Base-by-base conservation (phyloP, 164 flowering plant genomes). In the Litsea cubeba region DNA sequence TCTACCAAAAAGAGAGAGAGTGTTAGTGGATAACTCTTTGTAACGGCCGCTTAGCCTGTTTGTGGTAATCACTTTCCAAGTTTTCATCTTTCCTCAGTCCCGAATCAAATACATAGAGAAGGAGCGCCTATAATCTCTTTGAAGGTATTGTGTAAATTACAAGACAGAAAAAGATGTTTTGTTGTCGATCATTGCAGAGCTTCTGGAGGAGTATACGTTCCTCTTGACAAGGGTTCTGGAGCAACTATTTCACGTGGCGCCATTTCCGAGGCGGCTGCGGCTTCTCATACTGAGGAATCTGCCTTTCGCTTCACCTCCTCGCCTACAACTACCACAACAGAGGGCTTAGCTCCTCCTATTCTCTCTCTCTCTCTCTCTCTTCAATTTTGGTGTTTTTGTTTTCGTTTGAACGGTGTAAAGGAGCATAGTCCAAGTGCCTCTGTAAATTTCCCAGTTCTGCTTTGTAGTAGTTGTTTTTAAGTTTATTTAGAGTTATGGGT, bases 151-250 rank as follows among this genome's bases (percentile, higher is more conserved):
- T 54, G 5, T 54, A 17, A 54, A 54, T 12, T 15, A 54, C 4
- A 54, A 54, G 60, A 54, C 0, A 14, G 60, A 15, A 40, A 40
- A 40, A 40, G 46, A 40, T 92, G 96, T 83, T 93, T 79, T 85
- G 87, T 87, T 93, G 79, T 83, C 91, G 65, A 78, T 78, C 28
- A 77, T 91, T 78, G 90, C 89, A 70, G 94, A 91, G 87, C 73
- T 93, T 12, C 62, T 93, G 84, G 89, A 89, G 82, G 89, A 88
- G 71, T 93, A 90, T 86, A 87, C 92, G 76, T 82, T 69, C 83
- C 62, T 88, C 73, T 71, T 91, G 81, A 81, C 89, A 2, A 82
- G 90, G 72, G 86, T 85, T 17, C 51, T 88, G 65, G 83, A 87
- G 80, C 89, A 86, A 65, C 12, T 91, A 65, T 77, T 91, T 74